Conservation (phyloP, 1,284 basidiomycete species). For the Cutaneotrichosporon daszewskae region DNA sequence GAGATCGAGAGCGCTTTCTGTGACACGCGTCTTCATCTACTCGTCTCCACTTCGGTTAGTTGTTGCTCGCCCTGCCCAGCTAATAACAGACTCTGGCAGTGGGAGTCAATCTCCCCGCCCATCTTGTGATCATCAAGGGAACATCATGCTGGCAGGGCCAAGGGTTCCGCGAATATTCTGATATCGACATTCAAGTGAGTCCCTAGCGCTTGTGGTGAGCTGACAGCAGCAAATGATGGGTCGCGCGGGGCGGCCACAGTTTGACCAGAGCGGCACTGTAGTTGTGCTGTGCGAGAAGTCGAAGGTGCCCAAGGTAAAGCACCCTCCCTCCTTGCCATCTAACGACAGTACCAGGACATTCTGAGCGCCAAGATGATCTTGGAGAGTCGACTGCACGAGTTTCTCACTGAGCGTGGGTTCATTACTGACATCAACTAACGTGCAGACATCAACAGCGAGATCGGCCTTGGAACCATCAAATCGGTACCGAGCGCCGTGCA, state of each 20-base stretch:
- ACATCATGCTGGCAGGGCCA: constrained; percentile 39
- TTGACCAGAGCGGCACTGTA: constrained; percentile 57
- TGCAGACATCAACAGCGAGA: constrained; percentile 77
- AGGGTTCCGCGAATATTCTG: constrained; percentile 43
- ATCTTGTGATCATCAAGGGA: constrained; percentile 48
- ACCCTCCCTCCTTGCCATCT: no score
- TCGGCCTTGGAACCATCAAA: constrained; percentile 73
- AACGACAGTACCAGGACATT: constrained; percentile 46
- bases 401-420: constrained; percentile 63
- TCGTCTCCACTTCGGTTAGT: constrained; percentile 46
- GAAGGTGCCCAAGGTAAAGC: constrained; percentile 31
- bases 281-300: constrained; percentile 35
- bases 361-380: constrained; percentile 56
- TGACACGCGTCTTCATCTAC: constrained; percentile 42
- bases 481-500: constrained; percentile 58
- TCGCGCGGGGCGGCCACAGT: constrained; percentile 82
- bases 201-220: background rate
- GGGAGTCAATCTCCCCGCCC: constrained; percentile 52
- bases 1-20: constrained; percentile 50
- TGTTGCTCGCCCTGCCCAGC: background rate
- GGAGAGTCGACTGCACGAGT: constrained; percentile 76
- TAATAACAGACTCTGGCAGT: constrained; percentile 49
- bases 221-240: constrained; percentile 47
- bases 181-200: constrained; percentile 46
- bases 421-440: background rate